Evolutionary conservation across 164 flowering plant species (phyloP).

Genomic region (Chloranthus sessilifolius): DNA sequence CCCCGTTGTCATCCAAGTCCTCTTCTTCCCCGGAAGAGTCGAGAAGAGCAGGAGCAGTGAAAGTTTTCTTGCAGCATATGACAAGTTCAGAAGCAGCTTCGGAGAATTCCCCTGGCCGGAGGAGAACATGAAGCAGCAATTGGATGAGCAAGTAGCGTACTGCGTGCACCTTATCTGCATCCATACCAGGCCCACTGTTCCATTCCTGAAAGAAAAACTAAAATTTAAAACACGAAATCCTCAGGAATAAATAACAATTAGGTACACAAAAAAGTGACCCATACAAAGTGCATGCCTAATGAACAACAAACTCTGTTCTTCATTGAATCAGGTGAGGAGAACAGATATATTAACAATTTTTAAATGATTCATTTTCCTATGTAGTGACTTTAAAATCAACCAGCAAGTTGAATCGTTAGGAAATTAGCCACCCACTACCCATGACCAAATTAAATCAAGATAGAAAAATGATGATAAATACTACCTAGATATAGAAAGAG

Average conservation of each 20-base stretch:
- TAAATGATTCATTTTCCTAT: neutral
- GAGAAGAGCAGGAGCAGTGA: conserved; percentile 40
- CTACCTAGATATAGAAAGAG: no score
- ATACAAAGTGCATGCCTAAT: no score
- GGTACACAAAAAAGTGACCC: no score
- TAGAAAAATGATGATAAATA: no score
- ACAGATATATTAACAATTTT: no score
- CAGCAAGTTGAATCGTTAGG: no score
- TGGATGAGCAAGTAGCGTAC: conserved; percentile 85
- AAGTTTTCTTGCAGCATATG: conserved; percentile 76
- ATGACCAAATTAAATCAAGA: no score
- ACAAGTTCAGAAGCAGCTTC: conserved; percentile 82
- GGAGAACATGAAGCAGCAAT: conserved; percentile 76
- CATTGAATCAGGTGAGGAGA: no score
- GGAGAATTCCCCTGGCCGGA: conserved; percentile 71
- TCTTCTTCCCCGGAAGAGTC: conserved; percentile 58
- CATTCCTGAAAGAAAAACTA: conserved; percentile 49
- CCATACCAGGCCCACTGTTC: conserved; percentile 35
- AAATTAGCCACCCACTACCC: no score
- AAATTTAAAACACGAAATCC: neutral
- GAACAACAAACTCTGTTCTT: no score
- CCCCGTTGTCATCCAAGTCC: conserved; percentile 41
- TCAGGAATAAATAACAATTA: no score
- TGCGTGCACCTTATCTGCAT: conserved; percentile 57
- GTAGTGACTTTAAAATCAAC: no score